phyloP scores from a whole-genome alignment of 108 stramenopile species.

The Aureococcus anophagefferens region DNA sequence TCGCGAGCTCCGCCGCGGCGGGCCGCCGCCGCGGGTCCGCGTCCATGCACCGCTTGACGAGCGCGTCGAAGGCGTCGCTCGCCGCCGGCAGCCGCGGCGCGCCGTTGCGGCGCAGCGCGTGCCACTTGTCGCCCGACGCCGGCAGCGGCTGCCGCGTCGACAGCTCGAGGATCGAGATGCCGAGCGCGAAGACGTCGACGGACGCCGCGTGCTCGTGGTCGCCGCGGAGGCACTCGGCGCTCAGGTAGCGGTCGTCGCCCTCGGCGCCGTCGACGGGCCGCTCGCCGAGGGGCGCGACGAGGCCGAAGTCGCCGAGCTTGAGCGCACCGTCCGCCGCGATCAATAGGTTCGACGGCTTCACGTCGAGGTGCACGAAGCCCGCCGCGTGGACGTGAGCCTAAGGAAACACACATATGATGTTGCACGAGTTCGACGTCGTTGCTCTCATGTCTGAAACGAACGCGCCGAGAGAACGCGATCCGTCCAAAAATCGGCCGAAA shows the following conservation, averaged over 20 bases:
- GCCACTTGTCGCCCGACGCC: not conserved
- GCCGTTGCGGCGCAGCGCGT: not conserved
- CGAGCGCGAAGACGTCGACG: not conserved
- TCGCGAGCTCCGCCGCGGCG: too few species aligned
- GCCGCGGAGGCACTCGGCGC: not conserved
- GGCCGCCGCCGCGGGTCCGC: too few species aligned
- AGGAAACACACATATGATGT: too few species aligned
- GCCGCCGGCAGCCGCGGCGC: not conserved
- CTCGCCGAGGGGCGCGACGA: not conserved
- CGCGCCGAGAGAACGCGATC: too few species aligned
- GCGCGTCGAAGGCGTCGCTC: too few species aligned
- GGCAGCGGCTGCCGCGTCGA: not conserved
- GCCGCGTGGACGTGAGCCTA: constrained; percentile 31
- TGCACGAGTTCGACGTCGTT: too few species aligned
- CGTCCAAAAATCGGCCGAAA: too few species aligned
- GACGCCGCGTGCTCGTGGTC: not conserved
- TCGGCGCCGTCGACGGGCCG: not conserved
- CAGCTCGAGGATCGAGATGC: not conserved
- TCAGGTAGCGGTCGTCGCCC: not conserved
- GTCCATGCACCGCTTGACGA: too few species aligned
- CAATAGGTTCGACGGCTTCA: constrained; percentile 46
- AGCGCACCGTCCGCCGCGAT: constrained; percentile 32
- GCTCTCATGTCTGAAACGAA: too few species aligned
- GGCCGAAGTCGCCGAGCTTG: constrained; percentile 43
- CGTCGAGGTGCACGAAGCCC: constrained; percentile 45